Conservation (phyloP, 768 basidiomycete species). For the Hypholoma sublateritium region DNA sequence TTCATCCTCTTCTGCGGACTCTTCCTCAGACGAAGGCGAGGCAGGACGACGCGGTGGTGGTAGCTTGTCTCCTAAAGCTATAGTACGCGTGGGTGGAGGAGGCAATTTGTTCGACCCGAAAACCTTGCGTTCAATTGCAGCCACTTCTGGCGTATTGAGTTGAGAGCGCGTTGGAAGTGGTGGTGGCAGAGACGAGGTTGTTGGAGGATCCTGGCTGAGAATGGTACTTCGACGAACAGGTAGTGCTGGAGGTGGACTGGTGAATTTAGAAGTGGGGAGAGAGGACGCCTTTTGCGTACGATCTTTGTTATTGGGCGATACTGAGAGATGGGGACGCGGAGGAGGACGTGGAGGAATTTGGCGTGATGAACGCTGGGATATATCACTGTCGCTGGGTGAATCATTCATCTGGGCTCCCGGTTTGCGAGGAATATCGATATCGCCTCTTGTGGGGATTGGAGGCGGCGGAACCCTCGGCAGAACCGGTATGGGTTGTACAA, state of each 20-base stretch:
- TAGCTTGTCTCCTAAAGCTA: conserved; percentile 67
- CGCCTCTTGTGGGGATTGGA: conserved; percentile 20
- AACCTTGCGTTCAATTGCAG: conserved; percentile 32
- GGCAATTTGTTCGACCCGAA: conserved; percentile 41
- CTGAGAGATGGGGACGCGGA: conserved; percentile 23
- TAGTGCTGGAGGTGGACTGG: conserved; percentile 42
- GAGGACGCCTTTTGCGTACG: conserved; percentile 8
- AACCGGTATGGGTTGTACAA: background rate
- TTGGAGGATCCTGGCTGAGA: conserved; percentile 16
- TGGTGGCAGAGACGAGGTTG: conserved; percentile 16
- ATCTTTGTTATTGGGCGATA: conserved; percentile 18
- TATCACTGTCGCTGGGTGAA: conserved; percentile 30
- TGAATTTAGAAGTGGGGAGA: conserved; percentile 12
- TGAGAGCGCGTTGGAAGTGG: conserved; percentile 26
- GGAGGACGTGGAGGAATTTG: conserved; percentile 18
- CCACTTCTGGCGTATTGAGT: conserved; percentile 5
- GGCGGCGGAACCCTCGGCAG: conserved; percentile 15
- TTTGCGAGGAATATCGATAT: conserved; percentile 8
- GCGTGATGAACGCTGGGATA: conserved; percentile 15
- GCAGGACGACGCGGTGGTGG: conserved; percentile 56
- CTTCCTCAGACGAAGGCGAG: conserved; percentile 48
- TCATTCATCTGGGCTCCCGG: conserved; percentile 27
- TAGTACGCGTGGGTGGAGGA: conserved; percentile 76
- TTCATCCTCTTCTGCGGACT: conserved; percentile 64
- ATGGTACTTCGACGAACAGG: conserved; percentile 41